Evolutionary conservation across 2,329 filamentous ascomycete genomes (phyloP).

Genomic region (Diplodia scrobiculata): DNA sequence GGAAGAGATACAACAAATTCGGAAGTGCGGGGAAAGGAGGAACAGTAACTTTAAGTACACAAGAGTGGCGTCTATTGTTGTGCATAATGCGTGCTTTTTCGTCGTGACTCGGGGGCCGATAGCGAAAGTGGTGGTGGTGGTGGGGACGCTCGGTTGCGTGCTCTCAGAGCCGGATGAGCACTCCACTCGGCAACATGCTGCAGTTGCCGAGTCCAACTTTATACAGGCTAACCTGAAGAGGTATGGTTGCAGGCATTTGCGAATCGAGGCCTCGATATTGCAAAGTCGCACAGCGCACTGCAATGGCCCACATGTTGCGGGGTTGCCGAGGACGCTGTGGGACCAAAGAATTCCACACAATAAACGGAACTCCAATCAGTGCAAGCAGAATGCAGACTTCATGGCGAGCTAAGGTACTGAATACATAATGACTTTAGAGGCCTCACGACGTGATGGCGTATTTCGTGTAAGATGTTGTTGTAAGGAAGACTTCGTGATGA

Average conservation of each 20-base stretch:
- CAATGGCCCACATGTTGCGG: background rate
- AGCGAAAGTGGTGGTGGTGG: background rate
- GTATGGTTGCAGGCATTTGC: background rate
- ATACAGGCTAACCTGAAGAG: background rate
- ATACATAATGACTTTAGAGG: no score
- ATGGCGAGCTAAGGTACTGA: no score
- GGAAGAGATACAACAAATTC: no score
- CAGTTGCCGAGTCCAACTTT: background rate
- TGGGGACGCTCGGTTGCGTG: slow-evolving; percentile 1
- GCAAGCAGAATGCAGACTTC: no score
- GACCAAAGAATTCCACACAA: no score
- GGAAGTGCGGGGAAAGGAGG: background rate
- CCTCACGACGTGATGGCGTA: no score
- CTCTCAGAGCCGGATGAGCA: background rate
- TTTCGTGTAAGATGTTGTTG: no score
- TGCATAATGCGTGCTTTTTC: background rate
- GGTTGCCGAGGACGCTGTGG: no score
- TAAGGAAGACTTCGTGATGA: no score
- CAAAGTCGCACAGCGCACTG: background rate
- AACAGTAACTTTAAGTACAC: background rate
- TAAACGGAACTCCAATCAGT: no score
- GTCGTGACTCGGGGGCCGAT: background rate
- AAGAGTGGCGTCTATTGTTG: background rate
- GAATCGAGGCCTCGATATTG: background rate
- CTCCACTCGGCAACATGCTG: background rate